These are phyloP conservation scores for Fusarium piperis DNA, from an alignment of 2,329 filamentous ascomycete species.

Conservation along the genomic window DNA sequence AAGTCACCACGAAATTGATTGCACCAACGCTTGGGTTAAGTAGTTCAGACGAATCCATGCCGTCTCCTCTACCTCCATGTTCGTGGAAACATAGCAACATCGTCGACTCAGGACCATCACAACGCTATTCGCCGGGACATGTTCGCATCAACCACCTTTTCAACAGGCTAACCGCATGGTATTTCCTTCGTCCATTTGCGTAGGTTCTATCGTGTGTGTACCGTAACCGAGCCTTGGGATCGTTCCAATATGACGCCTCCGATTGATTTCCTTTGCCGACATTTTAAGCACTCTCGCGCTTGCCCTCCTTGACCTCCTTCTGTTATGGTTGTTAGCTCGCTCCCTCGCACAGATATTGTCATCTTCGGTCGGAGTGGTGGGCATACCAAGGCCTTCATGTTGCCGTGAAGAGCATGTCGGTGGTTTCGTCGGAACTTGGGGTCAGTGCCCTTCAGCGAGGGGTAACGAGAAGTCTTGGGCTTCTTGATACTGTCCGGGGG, in stretches of 20 bases:
- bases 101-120: constrained; percentile 35
- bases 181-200: constrained; percentile 42
- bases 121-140: constrained; percentile 20
- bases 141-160: constrained; percentile 25
- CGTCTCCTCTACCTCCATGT: constrained; percentile 22
- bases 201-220: constrained; percentile 36
- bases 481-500: constrained; percentile 90
- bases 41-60: constrained; percentile 18
- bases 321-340: constrained; percentile 57
- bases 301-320: constrained; percentile 98
- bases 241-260: constrained; percentile 38
- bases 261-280: constrained; percentile 24
- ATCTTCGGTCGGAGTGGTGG: constrained; percentile 9
- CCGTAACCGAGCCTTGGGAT: constrained; percentile 33
- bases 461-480: constrained; percentile 99
- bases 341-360: neutral
- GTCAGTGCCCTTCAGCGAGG: constrained; percentile 97
- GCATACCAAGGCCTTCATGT: constrained; percentile 94
- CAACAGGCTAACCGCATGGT: constrained; percentile 33
- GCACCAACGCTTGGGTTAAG: constrained; percentile 5
- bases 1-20: neutral
- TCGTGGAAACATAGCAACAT: constrained; percentile 29
- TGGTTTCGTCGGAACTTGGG: constrained; percentile 99
- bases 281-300: constrained; percentile 83
- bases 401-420: constrained; percentile 99